Base-by-base conservation (phyloP, 208 protist genomes). In the Wallacemonas sp. region DNA sequence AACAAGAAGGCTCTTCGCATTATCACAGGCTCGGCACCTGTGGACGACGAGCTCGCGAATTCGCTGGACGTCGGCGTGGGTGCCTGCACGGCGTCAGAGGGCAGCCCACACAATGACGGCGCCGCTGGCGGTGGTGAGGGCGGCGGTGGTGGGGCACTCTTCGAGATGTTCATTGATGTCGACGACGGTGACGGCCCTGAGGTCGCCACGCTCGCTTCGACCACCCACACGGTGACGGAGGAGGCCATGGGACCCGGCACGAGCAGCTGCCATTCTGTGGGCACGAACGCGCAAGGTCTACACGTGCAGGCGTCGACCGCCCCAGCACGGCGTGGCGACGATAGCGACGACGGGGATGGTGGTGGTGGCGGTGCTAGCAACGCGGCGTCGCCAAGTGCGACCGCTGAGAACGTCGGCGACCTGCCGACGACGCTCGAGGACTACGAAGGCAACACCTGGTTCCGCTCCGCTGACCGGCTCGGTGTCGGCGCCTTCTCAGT, bases 391-490 rank as follows among this genome's bases (percentile, higher is more conserved):
- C 45, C 45, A 53, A 22, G 45, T 17, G 45, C 10, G 39, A 33
- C 36, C 29, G 32, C 13, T 10, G 48, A 45, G 24, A 45, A 60
- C 22, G 36, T 62, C 6, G 69, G 81, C 1, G 85, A 87, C 19
- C 41, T 89, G 24, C 85, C 85, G 1, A 67, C 86, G n/a, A 58
- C 68, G 29, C 85, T 92, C 42, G 66, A 41, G 15, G 82, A 92
- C 57, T 67, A 77, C 32, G 76, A 86, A 12, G 82, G 82, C n/a
- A 82, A 73, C 30, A 37, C 45, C 6, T 92, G 85, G 83, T 78
- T 66, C 19, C 81, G 85, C 29, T 89, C 81, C 24, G 61, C 54
- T 4, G 62, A 82, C 30, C 62, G 69, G 26, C 59, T 92, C 13
- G 85, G 82, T 36, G 59, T 42, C 24, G 85, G 85, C 13, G 80